A percentile compares a stretch with the other conserved stretches of the same genome.
phyloP scores from a whole-genome alignment of 2,329 filamentous ascomycete species.

The Pleomassaria siparia region DNA sequence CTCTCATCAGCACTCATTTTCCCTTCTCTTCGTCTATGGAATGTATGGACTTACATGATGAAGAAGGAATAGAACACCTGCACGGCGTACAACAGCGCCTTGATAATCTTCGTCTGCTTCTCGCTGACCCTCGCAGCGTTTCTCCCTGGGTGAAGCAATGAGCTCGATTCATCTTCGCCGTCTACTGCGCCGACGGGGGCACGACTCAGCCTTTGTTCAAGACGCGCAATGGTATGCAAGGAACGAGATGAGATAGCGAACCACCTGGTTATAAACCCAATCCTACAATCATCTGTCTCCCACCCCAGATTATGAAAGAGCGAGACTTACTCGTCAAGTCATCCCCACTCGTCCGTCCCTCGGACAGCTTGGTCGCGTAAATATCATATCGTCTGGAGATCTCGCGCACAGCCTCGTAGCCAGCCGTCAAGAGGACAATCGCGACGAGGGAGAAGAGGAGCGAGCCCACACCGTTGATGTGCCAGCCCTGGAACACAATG shows the following conservation, averaged over 20 bases:
- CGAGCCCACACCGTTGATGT: slow-evolving; percentile 70
- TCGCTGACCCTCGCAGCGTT: slow-evolving; percentile 57
- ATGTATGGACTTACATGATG: slow-evolving; percentile 77
- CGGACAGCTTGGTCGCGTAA: slow-evolving; percentile 24
- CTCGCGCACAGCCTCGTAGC: slow-evolving; percentile 87
- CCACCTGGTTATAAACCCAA: too few species aligned
- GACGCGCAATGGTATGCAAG: slow-evolving; percentile 10
- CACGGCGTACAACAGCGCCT: slow-evolving; percentile 81
- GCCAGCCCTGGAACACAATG: slow-evolving; percentile 93
- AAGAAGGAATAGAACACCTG: slow-evolving; percentile 99
- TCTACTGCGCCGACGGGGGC: slow-evolving; percentile 20
- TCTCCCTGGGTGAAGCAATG: slow-evolving; percentile 75
- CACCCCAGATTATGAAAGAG: neutral
- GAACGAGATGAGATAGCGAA: neutral
- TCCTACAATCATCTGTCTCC: neutral
- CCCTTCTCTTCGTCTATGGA: neutral
- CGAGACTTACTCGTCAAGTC: slow-evolving; percentile 36
- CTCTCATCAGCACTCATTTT: slow-evolving; percentile 13
- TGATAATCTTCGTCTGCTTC: slow-evolving; percentile 72
- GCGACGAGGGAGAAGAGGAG: slow-evolving; percentile 81
- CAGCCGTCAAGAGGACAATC: slow-evolving; percentile 81
- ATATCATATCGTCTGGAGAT: slow-evolving; percentile 75
- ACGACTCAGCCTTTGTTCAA: slow-evolving; percentile 29
- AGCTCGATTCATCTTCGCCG: slow-evolving; percentile 57
- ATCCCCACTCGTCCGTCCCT: slow-evolving; percentile 29